Evolutionary conservation across 2,329 filamentous ascomycete species (phyloP), one percentile per base, ranked within the genome.

Genomic region (Diaporthe ilicicola): DNA sequence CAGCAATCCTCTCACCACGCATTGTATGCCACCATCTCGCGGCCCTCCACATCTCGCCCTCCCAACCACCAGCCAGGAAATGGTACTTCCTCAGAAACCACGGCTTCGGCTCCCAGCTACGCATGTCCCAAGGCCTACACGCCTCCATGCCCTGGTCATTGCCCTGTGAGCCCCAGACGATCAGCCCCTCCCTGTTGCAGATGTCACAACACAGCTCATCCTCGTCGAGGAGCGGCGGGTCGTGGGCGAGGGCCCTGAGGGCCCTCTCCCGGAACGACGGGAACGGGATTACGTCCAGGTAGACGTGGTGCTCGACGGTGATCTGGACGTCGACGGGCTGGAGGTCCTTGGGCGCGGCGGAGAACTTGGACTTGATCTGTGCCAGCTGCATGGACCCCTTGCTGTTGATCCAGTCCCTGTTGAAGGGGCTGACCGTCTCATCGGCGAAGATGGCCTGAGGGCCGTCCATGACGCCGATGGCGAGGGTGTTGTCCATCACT

Each of bases 71-170:
- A 6, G 79, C 74, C 7, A 83, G 71, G 68, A 74, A 73, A 62
- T 76, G 78, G 72, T 82, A 84, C 73, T 85, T 85, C 50, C 80
- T 78, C 48, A 84, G 67, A 71, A 84, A 85, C 83, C 83, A 85
- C 2, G 77, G 73, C 68, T 78, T 79, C 2, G 81, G 83, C 71
- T 85, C 83, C 83, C 83, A 85, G 70, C 82, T 83, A 15, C 83
- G 79, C 44, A 77, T 76, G 67, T 84, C 83, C 83, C 83, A 85
- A 0, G 83, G 80, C n/a, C 83, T 79, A 19, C 80, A 79, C 6
- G 81, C 79, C 17, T 75, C 73, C 76, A 81, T 80, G 32, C 77
- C 77, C 66, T 39, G 70, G 39, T 66, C 67, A 62, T 74, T 77
- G 24, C 74, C 77, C 44, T 76, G 74, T 32, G 77, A 76, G 7